Evolutionary conservation across 1,284 basidiomycete species (phyloP), one percentile per base, ranked within the genome.

Genomic region (Blastosporella zonata): DNA sequence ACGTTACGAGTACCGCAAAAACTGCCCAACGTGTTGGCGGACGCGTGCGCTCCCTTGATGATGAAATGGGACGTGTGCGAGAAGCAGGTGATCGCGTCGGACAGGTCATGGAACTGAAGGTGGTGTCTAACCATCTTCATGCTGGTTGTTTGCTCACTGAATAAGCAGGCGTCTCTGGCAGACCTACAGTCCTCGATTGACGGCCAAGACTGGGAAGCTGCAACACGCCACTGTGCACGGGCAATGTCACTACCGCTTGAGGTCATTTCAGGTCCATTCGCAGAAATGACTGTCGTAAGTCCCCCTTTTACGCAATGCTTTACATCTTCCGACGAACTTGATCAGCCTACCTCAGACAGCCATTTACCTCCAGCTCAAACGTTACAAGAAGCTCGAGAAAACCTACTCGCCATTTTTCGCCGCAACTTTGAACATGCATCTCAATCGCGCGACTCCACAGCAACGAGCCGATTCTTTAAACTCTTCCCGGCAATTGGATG

Each of bases 381-480:
- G 0, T 76, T 99, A 18, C 77, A 88, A 52, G 72, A 77, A 27
- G 83, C 93, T 0, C 82, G 93, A 46, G 79, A 85, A 49, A 72
- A 80, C 21, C 79, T 99, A 4, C 76, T 99, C 10, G 68, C 77
- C 5, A 83, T 89, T 29, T 98, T 98, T 67, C 77, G 79, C 15
- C 73, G 72, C 8, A 82, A 89, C 44, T 99, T 99, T 61, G 76
- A 82, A 43, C 77, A 84, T 52, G 90, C 91, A 2, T 90, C 92
- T 1, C 78, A 77, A 6, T 78, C 81, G 5, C 79, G 87, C 37
- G 93, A 95, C 68, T 88, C 93, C 41, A 85, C 85, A 18, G 86
- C 88, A 12, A 97, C 93, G 1, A 95, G 87, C 56, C 82, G 95
- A 5, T 99, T 93, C 71, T 98, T 99, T 77, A 94, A 97, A 63